phyloP scores from a whole-genome alignment of 768 basidiomycete species.

The Amanita thiersii region DNA sequence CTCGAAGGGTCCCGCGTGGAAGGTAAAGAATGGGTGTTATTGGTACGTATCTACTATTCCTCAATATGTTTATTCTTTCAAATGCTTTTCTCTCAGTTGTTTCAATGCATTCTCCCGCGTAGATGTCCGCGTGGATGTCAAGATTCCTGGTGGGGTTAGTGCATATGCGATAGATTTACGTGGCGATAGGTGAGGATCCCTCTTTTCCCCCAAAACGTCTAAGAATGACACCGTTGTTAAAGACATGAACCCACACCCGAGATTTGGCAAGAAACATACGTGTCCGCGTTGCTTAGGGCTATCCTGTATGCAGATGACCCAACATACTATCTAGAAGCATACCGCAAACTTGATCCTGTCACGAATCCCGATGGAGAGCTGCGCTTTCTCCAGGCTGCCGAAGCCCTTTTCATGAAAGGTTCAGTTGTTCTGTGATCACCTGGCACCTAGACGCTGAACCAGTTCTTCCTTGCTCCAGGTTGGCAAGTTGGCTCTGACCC shows the following conservation, averaged over 20 bases:
- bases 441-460: neutral
- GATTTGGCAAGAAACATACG: constrained; percentile 96
- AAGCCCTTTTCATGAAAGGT: constrained; percentile 83
- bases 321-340: constrained; percentile 84
- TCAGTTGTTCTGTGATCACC: neutral
- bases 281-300: constrained; percentile 85
- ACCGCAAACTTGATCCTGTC: constrained; percentile 93
- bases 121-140: constrained; percentile 95
- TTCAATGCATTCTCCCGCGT: constrained; percentile 98
- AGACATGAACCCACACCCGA: constrained; percentile 88
- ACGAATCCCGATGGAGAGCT: constrained; percentile 82
- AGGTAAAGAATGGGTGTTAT: constrained; percentile 88
- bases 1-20: constrained; percentile 76
- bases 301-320: constrained; percentile 96
- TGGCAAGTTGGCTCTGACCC: constrained; percentile 99
- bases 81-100: constrained; percentile 42
- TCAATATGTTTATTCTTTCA: neutral
- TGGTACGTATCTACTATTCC: constrained; percentile 47
- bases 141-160: constrained; percentile 95
- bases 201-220: neutral
- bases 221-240: neutral
- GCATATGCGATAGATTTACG: constrained; percentile 92
- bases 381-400: constrained; percentile 85
- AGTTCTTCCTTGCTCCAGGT: constrained; percentile 34
- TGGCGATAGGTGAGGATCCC: constrained; percentile 72